Evolutionary conservation across 2,329 filamentous ascomycete genomes (phyloP), one percentile per base, ranked within the genome.

Genomic region (Fusarium brevicatenulatum): DNA sequence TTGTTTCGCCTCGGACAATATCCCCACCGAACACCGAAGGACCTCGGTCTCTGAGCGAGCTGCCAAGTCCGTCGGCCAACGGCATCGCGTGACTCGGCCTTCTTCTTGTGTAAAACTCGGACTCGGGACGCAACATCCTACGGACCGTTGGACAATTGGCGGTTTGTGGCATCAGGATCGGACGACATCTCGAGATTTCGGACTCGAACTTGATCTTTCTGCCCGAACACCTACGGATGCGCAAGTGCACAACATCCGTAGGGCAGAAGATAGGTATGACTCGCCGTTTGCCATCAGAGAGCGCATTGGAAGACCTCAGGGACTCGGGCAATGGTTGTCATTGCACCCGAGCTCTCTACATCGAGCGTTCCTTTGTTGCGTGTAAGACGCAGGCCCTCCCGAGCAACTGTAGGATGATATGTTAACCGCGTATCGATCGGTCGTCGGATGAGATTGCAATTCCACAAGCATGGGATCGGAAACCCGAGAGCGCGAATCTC

Each of bases 21-120:
- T 18, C 54, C 4, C 19, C 23, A n/a, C 54, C 40, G 54, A 57
- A 30, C 54, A 19, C 54, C 54, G 54, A 57, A 49, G 54, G 23
- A n/a, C 18, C 40, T 57, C 42, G 54, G 54, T 9, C 40, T 49
- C 16, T 47, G 19, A 18, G 23, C 18, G 19, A 9, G 30, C 19
- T 34, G 19, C 30, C 30, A n/a, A 36, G 30, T 57, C 54, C 54
- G 40, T 15, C 32, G 40, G 23, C 32, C 30, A 57, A 34, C 30
- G 21, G 23, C 4, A 25, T 36, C 13, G 15, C 19, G 8, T 25
- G 15, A 36, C 25, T n/a, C 54, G n/a, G 40, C 7, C 40, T 25
- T 56, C 39, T 23, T 23, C 13, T 25, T 44, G 10, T n/a, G 28
- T n/a, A 9, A 9, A 25, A 4, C 23, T 28, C 54, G 23, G 15